Evolutionary conservation across 176 grass and related monocot genomes (phyloP), one percentile per base, ranked within the genome.

Genomic region (Rhipidocladum racemiflorum): DNA sequence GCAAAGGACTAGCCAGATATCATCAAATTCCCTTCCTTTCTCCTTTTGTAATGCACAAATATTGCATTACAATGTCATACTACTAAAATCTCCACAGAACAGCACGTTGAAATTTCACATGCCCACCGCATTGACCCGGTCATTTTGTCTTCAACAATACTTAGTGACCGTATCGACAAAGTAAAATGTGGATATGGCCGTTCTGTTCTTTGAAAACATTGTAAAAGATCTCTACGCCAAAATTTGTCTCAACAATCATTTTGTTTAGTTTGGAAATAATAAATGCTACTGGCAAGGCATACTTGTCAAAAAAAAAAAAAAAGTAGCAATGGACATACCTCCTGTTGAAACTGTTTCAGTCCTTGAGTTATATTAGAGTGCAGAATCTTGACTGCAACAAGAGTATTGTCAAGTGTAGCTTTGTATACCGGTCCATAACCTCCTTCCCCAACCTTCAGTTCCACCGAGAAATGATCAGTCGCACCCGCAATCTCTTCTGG

Each of bases 391-490:
- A 92, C 30, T 3, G 91, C 94, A 20, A 97, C 89, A 79, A 72
- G 54, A 34, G 61, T 87, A 82, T 85, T 76, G 56, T 94, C 83
- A 56, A 97, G 89, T 54, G 81, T 91, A 65, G 91, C 87, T 85
- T 90, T 97, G 72, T 92, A 94, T 56, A 97, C 94, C 0, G 94
- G 89, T 61, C 94, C 94, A 79, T 97, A 97, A 40, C 91, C 91
- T 68, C 94, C 94, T 84, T 97, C 94, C 65, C 91, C 94, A 38
- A 94, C 54, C 75, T 94, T 97, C 29, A 87, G 79, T 5, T 77
- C 72, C 7, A 56, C 68, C 16, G 91, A 85, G 61, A 97, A 97
- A 85, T 84, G 81, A 3, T 83, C 56, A 0, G 91, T 92, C 1
- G 76, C 91, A 0, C 75, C 55, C 3, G 85, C 62, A 12, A 97